Conservation (phyloP, 2,329 filamentous ascomycete genomes). For the Aspergillus fischeri region DNA sequence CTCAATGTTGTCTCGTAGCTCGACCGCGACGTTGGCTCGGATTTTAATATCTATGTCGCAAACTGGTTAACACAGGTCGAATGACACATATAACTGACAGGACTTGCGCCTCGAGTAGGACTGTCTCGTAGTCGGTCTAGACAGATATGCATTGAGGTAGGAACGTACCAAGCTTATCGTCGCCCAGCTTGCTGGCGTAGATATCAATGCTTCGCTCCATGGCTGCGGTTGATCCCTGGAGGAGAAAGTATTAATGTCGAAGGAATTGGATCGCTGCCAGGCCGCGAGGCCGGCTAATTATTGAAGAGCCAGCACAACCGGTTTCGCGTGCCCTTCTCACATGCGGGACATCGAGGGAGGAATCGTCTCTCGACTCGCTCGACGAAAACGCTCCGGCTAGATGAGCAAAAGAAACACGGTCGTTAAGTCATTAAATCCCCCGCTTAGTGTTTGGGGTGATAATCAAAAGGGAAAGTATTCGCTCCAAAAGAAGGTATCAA, state of each 20-base stretch:
- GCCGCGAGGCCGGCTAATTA: constrained; percentile 35
- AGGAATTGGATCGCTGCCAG: constrained; percentile 29
- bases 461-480: constrained; percentile 1
- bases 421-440: constrained; percentile 31
- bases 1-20: constrained; percentile 88
- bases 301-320: constrained; percentile 25
- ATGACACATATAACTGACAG: constrained; percentile 5
- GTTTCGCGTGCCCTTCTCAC: constrained; percentile 22
- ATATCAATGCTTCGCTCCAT: constrained; percentile 48
- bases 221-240: constrained; percentile 21
- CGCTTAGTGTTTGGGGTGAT: not conserved
- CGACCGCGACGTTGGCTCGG: constrained; percentile 76
- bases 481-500: constrained; percentile 5
- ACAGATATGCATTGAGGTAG: not conserved
- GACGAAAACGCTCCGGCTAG: constrained; percentile 22
- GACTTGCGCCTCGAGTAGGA: not conserved
- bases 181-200: constrained; percentile 47
- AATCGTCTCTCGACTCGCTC: constrained; percentile 18
- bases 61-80: constrained; percentile 2
- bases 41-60: constrained; percentile 65
- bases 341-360: constrained; percentile 23
- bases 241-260: constrained; percentile 18
- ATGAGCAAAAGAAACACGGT: constrained; percentile 12
- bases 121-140: not conserved
- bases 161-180: constrained; percentile 45